Base-by-base conservation (phyloP, 2,329 filamentous ascomycete species). In the Xylariaceae sp. region DNA sequence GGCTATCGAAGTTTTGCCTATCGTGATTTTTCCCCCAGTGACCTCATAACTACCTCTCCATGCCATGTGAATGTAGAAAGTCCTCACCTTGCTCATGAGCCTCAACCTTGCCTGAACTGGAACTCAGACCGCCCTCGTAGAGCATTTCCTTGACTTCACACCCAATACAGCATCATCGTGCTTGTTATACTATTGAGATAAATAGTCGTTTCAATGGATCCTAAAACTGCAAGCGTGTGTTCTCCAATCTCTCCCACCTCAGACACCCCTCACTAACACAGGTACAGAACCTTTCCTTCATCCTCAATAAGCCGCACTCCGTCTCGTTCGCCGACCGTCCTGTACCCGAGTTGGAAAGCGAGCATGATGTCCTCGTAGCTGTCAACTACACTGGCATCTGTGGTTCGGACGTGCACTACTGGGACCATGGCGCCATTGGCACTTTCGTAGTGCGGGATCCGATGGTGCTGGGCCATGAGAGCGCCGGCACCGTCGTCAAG, bases 301-400 rank as follows among this genome's bases (percentile, higher is more conserved):
- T 94, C 62, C 85, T 95, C 56, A 81, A 90, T 66, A 85, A 85
- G 54, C 75, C 82, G 46, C 74, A 81, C 63, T 76, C 84, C 55
- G 84, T 94, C 55, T 69, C 72, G 49, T 94, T 83, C 67, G 81
- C 84, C 67, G 83, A 91, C 60, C 80, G 83, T 7, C 86, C 87
- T 8, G 67, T 89, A 42, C 89, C 89, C 33, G 65, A 76, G 44
- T 69, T 93, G 54, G 65, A 76, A 49, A 71, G 72, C 39, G 74
- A 79, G 17, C 76, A 89, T 71, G 83, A 91, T 64, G 88, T 94
- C 51, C 76, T 91, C 55, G 81, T 94, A 49, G 81, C 85, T 60
- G 76, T 91, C 54, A 85, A 85, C 69, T 91, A 84, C 73, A 94
- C 88, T 3, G 88, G 88, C 54, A 93, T 95, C 67, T 94, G 89